Percentiles rank a stretch among this genome's conserved stretches.
Conservation (phyloP, 108 stramenopile species). For the Cyclotella choctawhatcheeana region DNA sequence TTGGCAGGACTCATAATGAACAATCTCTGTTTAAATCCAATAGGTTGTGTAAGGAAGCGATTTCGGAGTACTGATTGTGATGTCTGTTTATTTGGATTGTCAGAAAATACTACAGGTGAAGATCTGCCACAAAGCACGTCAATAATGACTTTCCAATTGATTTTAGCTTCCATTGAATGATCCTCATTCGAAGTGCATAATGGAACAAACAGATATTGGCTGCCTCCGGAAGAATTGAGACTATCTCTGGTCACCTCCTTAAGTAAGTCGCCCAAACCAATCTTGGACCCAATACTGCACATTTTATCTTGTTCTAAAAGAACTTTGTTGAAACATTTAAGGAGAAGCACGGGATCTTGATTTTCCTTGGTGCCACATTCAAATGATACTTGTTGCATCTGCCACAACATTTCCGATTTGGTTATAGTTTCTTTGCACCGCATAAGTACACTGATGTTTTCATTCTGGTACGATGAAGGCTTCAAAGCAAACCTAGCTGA, state of each 20-base stretch:
- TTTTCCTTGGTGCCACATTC: too few species aligned
- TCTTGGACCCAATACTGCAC: constrained; percentile 15
- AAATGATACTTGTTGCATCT: constrained; percentile 11
- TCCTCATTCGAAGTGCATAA: background rate
- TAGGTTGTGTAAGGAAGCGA: constrained; percentile 35
- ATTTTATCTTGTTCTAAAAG: too few species aligned
- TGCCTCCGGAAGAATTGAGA: background rate
- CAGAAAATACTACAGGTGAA: background rate
- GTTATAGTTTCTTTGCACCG: too few species aligned
- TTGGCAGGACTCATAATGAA: constrained; percentile 15
- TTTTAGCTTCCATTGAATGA: background rate
- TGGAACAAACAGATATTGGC: constrained; percentile 41
- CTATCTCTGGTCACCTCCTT: background rate
- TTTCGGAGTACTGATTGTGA: constrained; percentile 22
- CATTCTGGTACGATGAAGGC: too few species aligned
- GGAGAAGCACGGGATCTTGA: constrained; percentile 16
- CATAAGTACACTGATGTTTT: too few species aligned
- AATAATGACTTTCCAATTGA: constrained; percentile 33
- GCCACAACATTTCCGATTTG: background rate
- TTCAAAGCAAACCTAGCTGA: too few species aligned
- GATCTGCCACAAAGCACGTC: constrained; percentile 19
- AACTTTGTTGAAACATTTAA: constrained; percentile 39
- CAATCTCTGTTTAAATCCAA: constrained; percentile 16
- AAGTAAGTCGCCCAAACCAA: constrained; percentile 8
- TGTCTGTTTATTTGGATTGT: background rate